A percentile compares a stretch with the other conserved stretches of the same genome.
phyloP scores from a whole-genome alignment of 495 filamentous ascomycete species.

The Paragyromitra xinjiangensis region DNA sequence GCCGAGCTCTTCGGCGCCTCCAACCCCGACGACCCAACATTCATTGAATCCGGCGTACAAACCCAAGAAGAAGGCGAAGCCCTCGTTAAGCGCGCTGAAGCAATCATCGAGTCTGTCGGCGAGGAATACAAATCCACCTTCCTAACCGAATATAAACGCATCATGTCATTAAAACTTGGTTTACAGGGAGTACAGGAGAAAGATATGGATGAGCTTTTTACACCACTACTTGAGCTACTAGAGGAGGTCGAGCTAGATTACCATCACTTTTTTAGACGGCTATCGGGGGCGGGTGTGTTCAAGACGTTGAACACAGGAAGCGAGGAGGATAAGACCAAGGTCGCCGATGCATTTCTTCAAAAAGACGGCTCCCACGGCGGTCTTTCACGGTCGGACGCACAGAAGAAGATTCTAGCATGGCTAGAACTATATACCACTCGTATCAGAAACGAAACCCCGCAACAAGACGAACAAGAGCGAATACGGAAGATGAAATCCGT shows the following conservation, averaged over 20 bases:
- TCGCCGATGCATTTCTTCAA: conserved; percentile 60
- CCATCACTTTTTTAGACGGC: conserved; percentile 85
- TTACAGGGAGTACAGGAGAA: conserved; percentile 69
- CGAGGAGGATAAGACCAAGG: conserved; percentile 65
- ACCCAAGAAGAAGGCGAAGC: conserved; percentile 69
- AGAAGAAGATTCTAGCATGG: conserved; percentile 75
- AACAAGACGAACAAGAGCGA: conserved; percentile 66
- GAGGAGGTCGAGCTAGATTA: conserved; percentile 85
- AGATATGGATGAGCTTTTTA: conserved; percentile 82
- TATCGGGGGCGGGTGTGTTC: conserved; percentile 67
- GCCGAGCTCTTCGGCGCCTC: conserved; percentile 87
- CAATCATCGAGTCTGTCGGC: conserved; percentile 75
- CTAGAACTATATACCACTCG: conserved; percentile 74
- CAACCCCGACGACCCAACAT: conserved; percentile 72
- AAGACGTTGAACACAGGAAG: conserved; percentile 69
- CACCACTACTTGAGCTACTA: conserved; percentile 80
- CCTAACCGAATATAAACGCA: conserved; percentile 79
- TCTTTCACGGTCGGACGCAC: conserved; percentile 64
- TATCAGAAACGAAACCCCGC: conserved; percentile 61
- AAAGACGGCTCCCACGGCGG: conserved; percentile 48
- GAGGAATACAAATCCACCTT: conserved; percentile 90
- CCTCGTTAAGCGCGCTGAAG: conserved; percentile 80
- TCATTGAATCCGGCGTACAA: conserved; percentile 74
- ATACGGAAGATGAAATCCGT: conserved; percentile 77
- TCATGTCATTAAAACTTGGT: conserved; percentile 82